phyloP scores from a whole-genome alignment of 495 filamentous ascomycete genomes.

The Tuber microsphaerosporum region DNA sequence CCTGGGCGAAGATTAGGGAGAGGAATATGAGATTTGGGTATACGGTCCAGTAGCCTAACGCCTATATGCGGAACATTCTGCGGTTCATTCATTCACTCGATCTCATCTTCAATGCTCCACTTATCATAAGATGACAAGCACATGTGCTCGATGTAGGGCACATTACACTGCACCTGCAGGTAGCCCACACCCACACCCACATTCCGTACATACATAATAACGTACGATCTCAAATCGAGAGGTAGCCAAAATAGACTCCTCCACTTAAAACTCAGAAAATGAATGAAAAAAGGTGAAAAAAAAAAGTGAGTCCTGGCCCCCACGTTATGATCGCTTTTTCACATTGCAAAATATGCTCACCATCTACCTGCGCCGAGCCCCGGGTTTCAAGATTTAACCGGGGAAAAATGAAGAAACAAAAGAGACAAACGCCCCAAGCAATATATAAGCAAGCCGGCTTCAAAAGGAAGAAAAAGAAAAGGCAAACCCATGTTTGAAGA shows the following conservation, averaged over 20 bases:
- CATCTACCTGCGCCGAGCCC: background rate
- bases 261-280: background rate
- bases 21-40: background rate
- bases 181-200: background rate
- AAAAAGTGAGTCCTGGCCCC: background rate
- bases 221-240: background rate
- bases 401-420: background rate
- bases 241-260: background rate
- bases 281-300: background rate
- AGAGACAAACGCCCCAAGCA: background rate
- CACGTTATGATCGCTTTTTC: background rate
- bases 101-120: background rate
- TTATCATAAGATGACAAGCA: background rate
- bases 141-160: background rate
- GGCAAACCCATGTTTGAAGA: background rate
- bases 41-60: background rate
- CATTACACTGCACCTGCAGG: background rate
- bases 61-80: background rate
- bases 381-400: background rate
- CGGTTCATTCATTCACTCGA: background rate
- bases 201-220: background rate
- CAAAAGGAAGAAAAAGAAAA: background rate
- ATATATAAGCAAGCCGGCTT: background rate
- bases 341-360: conserved; percentile 1
- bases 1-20: background rate